These are phyloP conservation scores for Gossypium thurberi DNA, from an alignment of 345 rosid genomes.

Conservation along the genomic window DNA sequence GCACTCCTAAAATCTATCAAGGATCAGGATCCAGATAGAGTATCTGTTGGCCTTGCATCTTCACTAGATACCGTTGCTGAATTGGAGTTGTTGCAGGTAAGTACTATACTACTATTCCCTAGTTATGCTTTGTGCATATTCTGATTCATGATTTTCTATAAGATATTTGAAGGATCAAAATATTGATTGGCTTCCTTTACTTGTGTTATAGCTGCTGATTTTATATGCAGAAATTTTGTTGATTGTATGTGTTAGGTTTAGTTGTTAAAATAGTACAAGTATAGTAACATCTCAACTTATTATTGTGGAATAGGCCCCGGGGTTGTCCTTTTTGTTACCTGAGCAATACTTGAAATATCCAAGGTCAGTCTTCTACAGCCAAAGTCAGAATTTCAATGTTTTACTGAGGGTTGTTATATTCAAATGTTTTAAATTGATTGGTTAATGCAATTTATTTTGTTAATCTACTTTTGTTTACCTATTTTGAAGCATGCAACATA, in stretches of 20 bases:
- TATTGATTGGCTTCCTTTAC: not conserved
- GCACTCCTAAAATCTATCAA: conserved; percentile 59
- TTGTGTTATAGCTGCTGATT: not conserved
- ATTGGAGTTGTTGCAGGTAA: conserved; percentile 82
- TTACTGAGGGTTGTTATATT: not conserved
- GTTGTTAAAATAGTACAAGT: conserved; percentile 6
- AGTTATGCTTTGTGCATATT: not conserved
- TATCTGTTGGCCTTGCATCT: conserved; percentile 78
- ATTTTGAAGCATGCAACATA: not conserved
- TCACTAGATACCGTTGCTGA: conserved; percentile 79
- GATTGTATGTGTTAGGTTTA: not conserved
- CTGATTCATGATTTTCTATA: not conserved
- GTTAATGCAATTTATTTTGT: not conserved
- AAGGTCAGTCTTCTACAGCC: conserved; percentile 39
- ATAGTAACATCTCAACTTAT: conserved; percentile 12
- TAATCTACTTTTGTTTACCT: not conserved
- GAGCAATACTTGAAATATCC: conserved; percentile 78
- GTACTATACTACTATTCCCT: not conserved
- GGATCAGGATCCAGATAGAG: conserved; percentile 89
- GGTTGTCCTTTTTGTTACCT: conserved; percentile 87
- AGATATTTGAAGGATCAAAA: not conserved
- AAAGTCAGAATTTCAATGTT: not conserved
- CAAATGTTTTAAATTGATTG: not conserved
- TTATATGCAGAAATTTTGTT: not conserved
- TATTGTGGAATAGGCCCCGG: conserved; percentile 73